These are phyloP conservation scores for Penicillium brevicompactum DNA, from an alignment of 2,329 filamentous ascomycete genomes.

Conservation along the genomic window DNA sequence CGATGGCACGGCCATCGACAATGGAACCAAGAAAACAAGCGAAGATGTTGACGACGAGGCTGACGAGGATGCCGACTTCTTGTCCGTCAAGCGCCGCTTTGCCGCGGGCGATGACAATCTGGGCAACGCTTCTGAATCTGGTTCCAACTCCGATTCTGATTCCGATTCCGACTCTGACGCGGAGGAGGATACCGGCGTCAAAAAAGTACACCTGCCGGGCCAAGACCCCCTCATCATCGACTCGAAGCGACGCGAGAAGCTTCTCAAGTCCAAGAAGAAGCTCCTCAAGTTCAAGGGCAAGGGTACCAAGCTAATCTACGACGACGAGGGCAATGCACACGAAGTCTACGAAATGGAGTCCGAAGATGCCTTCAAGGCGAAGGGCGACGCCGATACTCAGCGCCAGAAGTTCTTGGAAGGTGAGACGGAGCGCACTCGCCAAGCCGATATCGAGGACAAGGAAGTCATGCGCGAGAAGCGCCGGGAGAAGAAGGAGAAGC, in stretches of 20 bases:
- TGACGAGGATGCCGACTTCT: conserved; percentile 77
- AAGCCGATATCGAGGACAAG: conserved; percentile 83
- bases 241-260: conserved; percentile 91
- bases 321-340: conserved; percentile 86
- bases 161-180: conserved; percentile 10
- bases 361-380: conserved; percentile 75
- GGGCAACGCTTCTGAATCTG: conserved; percentile 26
- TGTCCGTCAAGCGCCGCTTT: conserved; percentile 86
- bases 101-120: conserved; percentile 65
- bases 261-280: conserved; percentile 94
- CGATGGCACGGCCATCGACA: conserved; percentile 50
- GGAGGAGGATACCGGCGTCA: conserved; percentile 39
- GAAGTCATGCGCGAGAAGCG: conserved; percentile 74
- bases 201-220: conserved; percentile 57
- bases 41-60: conserved; percentile 50
- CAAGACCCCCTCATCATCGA: conserved; percentile 78
- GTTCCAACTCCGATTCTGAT: conserved; percentile 49
- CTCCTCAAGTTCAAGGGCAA: conserved; percentile 87
- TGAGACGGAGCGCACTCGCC: conserved; percentile 70
- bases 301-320: conserved; percentile 83
- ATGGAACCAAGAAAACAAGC: conserved; percentile 22
- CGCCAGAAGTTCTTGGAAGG: conserved; percentile 74
- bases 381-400: conserved; percentile 75
- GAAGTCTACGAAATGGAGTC: conserved; percentile 85
- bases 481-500: conserved; percentile 51